A percentile compares a stretch with the other conserved stretches of the same genome.
Conservation (phyloP, 2,329 filamentous ascomycete genomes). For the Knoxdaviesia proteae region DNA sequence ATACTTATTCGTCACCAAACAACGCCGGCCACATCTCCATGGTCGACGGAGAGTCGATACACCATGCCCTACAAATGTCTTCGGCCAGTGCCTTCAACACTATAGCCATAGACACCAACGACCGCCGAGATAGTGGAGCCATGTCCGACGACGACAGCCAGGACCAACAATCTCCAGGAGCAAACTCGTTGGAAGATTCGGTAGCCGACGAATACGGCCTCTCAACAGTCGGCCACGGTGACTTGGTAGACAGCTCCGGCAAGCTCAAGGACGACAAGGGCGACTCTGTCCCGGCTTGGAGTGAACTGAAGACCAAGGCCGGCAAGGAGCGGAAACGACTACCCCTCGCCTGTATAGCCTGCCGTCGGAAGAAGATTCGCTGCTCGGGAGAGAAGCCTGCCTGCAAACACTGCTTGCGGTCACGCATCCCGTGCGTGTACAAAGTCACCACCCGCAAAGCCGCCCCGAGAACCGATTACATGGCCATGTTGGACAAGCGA, state of each 20-base stretch:
- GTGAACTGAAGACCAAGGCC: conserved; percentile 71
- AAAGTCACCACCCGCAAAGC: conserved; percentile 91
- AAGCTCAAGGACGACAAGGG: conserved; percentile 36
- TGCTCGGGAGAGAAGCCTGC: conserved; percentile 95
- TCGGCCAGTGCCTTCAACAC: no score
- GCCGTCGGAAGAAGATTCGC: conserved; percentile 88
- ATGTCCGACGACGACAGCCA: conserved; percentile 19
- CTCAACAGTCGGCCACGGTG: conserved; percentile 19
- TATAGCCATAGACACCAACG: no score
- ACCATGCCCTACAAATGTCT: no score
- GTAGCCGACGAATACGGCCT: conserved; percentile 38
- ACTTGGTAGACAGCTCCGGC: conserved; percentile 30
- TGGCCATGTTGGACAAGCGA: conserved; percentile 95
- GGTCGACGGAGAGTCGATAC: no score
- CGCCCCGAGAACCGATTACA: conserved; percentile 87
- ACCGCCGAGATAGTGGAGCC: no score
- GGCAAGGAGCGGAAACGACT: conserved; percentile 89
- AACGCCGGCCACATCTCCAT: no score
- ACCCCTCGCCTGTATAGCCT: conserved; percentile 86
- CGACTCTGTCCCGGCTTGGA: conserved; percentile 48
- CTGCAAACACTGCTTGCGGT: conserved; percentile 87
- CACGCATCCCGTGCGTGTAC: conserved; percentile 89
- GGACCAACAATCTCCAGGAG: conserved; percentile 20
- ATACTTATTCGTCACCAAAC: no score
- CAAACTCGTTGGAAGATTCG: conserved; percentile 29